Conservation (phyloP, 257 asterid genomes). For the Penstemon barbatus region DNA sequence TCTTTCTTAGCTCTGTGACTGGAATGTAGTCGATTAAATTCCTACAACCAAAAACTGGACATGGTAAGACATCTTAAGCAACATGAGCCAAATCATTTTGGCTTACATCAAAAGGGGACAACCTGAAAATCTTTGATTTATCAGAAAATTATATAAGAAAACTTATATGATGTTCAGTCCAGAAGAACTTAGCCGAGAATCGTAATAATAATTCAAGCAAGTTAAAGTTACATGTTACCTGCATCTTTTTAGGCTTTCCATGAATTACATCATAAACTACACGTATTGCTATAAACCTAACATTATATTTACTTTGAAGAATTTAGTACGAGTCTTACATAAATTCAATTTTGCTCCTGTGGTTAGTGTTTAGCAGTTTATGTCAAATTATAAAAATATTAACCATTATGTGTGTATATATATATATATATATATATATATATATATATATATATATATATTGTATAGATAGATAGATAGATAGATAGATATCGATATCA, state of each 20-base stretch:
- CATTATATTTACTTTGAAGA: not conserved
- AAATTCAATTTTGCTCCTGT: constrained; percentile 15
- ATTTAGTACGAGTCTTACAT: not conserved
- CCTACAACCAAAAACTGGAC: constrained; percentile 44
- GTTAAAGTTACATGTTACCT: constrained; percentile 17
- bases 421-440: no score
- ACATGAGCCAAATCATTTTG: constrained; percentile 21
- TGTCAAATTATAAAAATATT: constrained; percentile 1
- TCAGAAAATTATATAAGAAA: not conserved
- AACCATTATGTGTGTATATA: not conserved
- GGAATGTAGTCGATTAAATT: constrained; percentile 82
- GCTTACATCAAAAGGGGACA: constrained; percentile 16
- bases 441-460: no score
- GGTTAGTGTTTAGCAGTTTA: constrained; percentile 21
- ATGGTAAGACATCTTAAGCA: constrained; percentile 22
- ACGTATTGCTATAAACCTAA: not conserved
- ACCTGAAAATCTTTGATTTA: not conserved
- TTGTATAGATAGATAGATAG: no score
- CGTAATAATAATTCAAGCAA: constrained; percentile 10
- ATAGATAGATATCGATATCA: no score
- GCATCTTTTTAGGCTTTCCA: constrained; percentile 22
- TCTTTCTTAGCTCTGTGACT: constrained; percentile 92
- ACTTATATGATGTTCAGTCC: constrained; percentile 3
- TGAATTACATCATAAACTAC: constrained; percentile 8
- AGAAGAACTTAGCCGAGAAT: constrained; percentile 17